Conservation (phyloP, 768 basidiomycete genomes). For the Kwoniella sp. region DNA sequence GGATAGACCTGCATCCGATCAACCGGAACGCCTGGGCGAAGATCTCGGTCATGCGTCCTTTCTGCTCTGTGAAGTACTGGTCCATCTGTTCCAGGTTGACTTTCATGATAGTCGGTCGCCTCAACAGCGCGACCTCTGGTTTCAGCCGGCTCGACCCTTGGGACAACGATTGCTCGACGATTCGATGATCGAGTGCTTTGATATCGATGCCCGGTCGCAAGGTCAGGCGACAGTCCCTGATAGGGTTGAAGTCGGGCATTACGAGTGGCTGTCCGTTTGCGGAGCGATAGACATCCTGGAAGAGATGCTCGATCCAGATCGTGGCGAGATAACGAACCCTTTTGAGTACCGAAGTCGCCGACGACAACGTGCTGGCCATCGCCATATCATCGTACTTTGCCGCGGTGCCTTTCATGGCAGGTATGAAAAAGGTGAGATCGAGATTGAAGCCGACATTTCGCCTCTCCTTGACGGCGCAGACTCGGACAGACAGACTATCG, state of each 20-base stretch:
- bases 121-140: not conserved
- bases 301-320: conserved; percentile 10
- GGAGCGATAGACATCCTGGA: conserved; percentile 3
- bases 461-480: not conserved
- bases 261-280: not conserved
- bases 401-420: not conserved
- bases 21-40: conserved; percentile 3
- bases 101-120: conserved; percentile 1
- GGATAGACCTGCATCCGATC: conserved; percentile 3
- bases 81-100: not conserved
- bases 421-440: conserved; percentile 18
- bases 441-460: conserved; percentile 6
- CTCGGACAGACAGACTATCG: not conserved
- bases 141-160: not conserved
- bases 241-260: conserved; percentile 1
- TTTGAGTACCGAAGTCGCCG: not conserved
- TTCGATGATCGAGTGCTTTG: not conserved
- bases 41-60: not conserved
- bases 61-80: not conserved
- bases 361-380: not conserved
- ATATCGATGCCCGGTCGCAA: conserved; percentile 9
- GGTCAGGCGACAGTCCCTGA: conserved; percentile 3
- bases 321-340: not conserved
- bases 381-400: not conserved
- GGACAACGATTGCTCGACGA: not conserved